Conservation (phyloP, 192 early-diverging fungal genomes). For the Gonapodya prolifera region DNA sequence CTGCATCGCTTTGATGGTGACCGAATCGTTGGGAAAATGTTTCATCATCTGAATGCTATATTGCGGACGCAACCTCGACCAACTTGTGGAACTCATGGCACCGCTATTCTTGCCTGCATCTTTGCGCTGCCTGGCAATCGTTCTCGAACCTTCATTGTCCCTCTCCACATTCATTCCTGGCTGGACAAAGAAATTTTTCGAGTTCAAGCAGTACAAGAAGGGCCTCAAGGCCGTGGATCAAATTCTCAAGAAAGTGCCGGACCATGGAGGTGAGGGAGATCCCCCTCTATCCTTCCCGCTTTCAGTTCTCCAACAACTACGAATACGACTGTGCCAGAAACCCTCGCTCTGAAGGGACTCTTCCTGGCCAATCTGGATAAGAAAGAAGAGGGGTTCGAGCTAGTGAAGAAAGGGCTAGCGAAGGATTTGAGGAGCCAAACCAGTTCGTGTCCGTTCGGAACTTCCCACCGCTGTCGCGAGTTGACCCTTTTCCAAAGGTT, state of each 20-base stretch:
- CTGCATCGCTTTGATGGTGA: too few relatives aligned
- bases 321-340: constrained; percentile 39
- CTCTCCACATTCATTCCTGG: too few relatives aligned
- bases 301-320: neutral
- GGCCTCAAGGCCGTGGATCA: constrained; percentile 81
- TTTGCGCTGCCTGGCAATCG: too few relatives aligned
- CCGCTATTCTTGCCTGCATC: too few relatives aligned
- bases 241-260: constrained; percentile 85
- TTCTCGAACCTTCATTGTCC: too few relatives aligned
- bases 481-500: too few relatives aligned
- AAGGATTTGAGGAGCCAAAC: constrained; percentile 73
- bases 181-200: constrained; percentile 94
- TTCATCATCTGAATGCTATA: too few relatives aligned
- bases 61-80: too few relatives aligned
- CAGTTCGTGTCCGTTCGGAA: constrained; percentile 57
- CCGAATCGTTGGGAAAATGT: too few relatives aligned
- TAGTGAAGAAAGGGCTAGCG: constrained; percentile 72
- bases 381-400: constrained; percentile 80
- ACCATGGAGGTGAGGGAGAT: constrained; percentile 62
- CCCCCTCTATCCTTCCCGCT: neutral
- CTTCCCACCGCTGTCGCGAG: too few relatives aligned
- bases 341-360: constrained; percentile 87
- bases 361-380: constrained; percentile 81
- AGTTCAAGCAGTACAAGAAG: constrained; percentile 89
- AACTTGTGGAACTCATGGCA: too few relatives aligned